Evolutionary conservation across 1,139 yeast genomes (phyloP).

Genomic region (Pichiaceae sp.): DNA sequence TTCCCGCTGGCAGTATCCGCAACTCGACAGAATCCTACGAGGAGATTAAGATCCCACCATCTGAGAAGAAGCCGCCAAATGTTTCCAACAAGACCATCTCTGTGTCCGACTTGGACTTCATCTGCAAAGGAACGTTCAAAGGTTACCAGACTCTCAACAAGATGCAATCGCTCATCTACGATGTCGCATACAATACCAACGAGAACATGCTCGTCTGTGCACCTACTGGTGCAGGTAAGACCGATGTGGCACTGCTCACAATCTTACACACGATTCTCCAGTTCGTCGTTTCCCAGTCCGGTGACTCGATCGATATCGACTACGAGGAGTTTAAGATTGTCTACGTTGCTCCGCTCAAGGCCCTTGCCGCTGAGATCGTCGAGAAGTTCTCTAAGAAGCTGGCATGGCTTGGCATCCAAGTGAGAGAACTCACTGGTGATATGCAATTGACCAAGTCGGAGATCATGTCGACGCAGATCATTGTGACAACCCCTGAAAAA

Average conservation of each 20-base stretch:
- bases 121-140: slow-evolving; percentile 80
- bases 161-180: slow-evolving; percentile 87
- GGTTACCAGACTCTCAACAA: slow-evolving; percentile 73
- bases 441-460: slow-evolving; percentile 88
- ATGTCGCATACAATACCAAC: slow-evolving; percentile 86
- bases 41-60: slow-evolving; percentile 76
- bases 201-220: slow-evolving; percentile 98
- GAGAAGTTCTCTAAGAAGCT: slow-evolving; percentile 77
- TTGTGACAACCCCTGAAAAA: slow-evolving; percentile 96
- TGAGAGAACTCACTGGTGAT: slow-evolving; percentile 91
- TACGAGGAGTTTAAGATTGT: slow-evolving; percentile 83
- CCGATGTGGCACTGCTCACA: slow-evolving; percentile 88
- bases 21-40: slow-evolving; percentile 55
- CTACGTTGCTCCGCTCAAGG: slow-evolving; percentile 94
- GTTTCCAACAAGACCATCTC: slow-evolving; percentile 48
- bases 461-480: slow-evolving; percentile 76
- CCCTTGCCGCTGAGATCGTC: slow-evolving; percentile 94
- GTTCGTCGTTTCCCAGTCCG: slow-evolving; percentile 31
- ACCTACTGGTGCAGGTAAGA: slow-evolving; percentile 99
- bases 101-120: slow-evolving; percentile 56
- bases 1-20: slow-evolving; percentile 80
- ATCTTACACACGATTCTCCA: slow-evolving; percentile 78
- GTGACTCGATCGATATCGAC: slow-evolving; percentile 50
- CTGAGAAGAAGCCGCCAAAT: slow-evolving; percentile 39
- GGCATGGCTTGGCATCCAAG: slow-evolving; percentile 77